phyloP scores from a whole-genome alignment of 73 alveolate genomes.

The Paramecium pentaurelia region DNA sequence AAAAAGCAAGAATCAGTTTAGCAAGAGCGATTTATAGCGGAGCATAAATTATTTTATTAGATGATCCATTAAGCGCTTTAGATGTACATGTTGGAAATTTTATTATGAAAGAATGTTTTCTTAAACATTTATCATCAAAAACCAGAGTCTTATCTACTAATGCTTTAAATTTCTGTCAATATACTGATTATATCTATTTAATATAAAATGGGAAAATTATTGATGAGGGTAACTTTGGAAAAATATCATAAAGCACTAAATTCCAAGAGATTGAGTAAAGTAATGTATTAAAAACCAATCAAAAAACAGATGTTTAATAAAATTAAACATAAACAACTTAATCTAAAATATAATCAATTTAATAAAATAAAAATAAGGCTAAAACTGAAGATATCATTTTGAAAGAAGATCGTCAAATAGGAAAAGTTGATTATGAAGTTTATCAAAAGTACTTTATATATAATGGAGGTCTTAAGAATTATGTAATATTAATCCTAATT shows the following conservation, averaged over 20 bases:
- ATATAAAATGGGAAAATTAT: conserved; percentile 77
- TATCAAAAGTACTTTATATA: conserved; percentile 7
- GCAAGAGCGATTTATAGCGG: conserved; percentile 95
- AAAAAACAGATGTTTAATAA: not conserved
- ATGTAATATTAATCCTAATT: not conserved
- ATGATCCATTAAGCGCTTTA: conserved; percentile 94
- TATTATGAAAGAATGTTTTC: conserved; percentile 77
- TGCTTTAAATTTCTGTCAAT: conserved; percentile 78
- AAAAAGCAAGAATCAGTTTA: conserved; percentile 91
- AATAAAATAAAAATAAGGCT: not conserved
- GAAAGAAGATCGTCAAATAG: conserved; percentile 62
- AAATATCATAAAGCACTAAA: not conserved
- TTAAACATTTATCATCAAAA: conserved; percentile 73
- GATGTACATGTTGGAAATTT: conserved; percentile 91
- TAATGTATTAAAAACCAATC: not conserved
- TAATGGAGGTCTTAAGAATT: conserved; percentile 44
- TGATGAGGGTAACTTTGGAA: conserved; percentile 59
- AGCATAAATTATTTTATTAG: conserved; percentile 81
- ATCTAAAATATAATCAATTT: not conserved
- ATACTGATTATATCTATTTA: conserved; percentile 79
- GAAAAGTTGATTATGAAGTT: conserved; percentile 55
- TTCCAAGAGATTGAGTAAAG: not conserved
- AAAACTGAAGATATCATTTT: conserved; percentile 20
- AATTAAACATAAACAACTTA: not conserved
- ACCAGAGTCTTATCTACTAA: conserved; percentile 92